Base-by-base conservation (phyloP, 225 moss, liverwort and hornwort species). In the Pseudoscleropodium purum region DNA sequence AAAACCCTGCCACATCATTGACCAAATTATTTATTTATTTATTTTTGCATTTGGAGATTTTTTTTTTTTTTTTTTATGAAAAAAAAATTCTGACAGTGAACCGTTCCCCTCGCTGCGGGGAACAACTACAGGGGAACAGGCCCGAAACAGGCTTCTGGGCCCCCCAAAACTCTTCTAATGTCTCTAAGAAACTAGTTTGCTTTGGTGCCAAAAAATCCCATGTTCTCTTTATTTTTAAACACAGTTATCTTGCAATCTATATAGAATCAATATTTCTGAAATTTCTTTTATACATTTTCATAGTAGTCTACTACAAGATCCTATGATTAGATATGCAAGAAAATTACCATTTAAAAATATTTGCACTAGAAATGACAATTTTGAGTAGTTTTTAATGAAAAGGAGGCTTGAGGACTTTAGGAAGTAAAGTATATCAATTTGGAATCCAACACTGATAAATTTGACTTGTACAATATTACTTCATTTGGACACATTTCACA, bases 121-220 rank as follows among this genome's bases (percentile, higher is more conserved):
- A n/a, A n/a, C n/a, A n/a, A n/a, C n/a, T n/a, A n/a, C n/a, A n/a
- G n/a, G n/a, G n/a, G n/a, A n/a, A n/a, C n/a, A n/a, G n/a, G n/a
- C n/a, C n/a, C n/a, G n/a, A n/a, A n/a, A n/a, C n/a, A n/a, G n/a
- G n/a, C n/a, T n/a, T n/a, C n/a, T n/a, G n/a, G n/a, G n/a, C n/a
- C n/a, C n/a, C n/a, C n/a, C n/a, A n/a, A n/a, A n/a, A n/a, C n/a
- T n/a, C n/a, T n/a, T n/a, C n/a, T n/a, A n/a, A n/a, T n/a, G n/a
- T 66, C 23, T 68, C 7, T 24, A 5, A 7, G 21, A n/a, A n/a
- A n/a, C 13, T n/a, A 68, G 7, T 68, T n/a, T n/a, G 21, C 7
- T 7, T 20, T 4, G 0, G 12, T n/a, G 13, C 7, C 4, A 6
- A 13, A 36, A 24, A n/a, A 59, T 24, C 0, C 0, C 7, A 23